Evolutionary conservation across 2,329 filamentous ascomycete species (phyloP).

Genomic region (Diaporthe eres): DNA sequence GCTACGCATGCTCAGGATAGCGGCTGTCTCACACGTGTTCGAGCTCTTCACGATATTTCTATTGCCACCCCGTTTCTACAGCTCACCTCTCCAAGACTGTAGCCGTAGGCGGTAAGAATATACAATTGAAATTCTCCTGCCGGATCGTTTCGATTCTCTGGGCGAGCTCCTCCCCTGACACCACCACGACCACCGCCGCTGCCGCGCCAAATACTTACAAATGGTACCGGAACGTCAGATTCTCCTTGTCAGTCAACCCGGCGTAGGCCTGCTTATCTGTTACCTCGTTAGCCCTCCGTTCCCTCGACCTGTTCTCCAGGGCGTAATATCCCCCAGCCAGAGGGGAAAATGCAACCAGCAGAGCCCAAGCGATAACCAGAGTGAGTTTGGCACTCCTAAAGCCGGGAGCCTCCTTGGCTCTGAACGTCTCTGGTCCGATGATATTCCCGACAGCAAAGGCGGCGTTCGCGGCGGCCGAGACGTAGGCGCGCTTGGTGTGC

Average conservation of each 20-base stretch:
- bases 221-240: constrained; percentile 5
- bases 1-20: not conserved
- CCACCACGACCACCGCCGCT: too few species aligned
- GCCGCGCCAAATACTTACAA: not conserved
- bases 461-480: constrained; percentile 19
- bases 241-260: constrained; percentile 25
- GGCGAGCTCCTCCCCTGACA: too few species aligned
- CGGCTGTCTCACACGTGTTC: not conserved
- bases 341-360: constrained; percentile 9
- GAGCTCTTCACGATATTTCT: not conserved
- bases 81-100: not conserved
- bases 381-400: constrained; percentile 22
- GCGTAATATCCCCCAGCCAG: constrained; percentile 19
- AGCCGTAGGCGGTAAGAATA: not conserved
- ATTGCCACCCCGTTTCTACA: not conserved
- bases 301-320: constrained; percentile 7
- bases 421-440: constrained; percentile 14
- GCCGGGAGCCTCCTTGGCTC: constrained; percentile 12
- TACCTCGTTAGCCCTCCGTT: not conserved
- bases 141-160: not conserved
- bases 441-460: constrained; percentile 22
- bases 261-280: constrained; percentile 25
- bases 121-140: not conserved
- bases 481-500: constrained; percentile 22
- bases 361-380: constrained; percentile 19